These are phyloP conservation scores for Irpex rosettiformis DNA, from an alignment of 1,284 basidiomycete genomes.

Conservation along the genomic window DNA sequence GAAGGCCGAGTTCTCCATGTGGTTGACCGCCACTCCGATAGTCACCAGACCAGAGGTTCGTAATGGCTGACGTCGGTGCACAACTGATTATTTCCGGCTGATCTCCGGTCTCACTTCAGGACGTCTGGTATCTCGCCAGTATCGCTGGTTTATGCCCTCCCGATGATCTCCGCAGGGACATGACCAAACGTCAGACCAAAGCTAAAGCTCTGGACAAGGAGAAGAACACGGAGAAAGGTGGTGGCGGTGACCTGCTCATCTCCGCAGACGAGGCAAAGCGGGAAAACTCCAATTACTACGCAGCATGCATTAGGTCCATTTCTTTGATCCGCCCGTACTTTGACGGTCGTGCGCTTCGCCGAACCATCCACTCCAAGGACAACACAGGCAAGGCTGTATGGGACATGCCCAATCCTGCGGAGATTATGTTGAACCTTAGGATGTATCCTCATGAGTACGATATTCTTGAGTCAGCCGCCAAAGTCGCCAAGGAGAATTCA, in stretches of 20 bases:
- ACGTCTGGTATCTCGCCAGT: too few relatives aligned
- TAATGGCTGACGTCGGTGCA: neutral
- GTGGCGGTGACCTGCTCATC: too few relatives aligned
- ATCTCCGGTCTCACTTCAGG: too few relatives aligned
- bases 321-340: neutral
- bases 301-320: neutral
- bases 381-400: conserved; percentile 4
- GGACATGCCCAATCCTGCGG: neutral
- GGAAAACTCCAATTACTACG: too few relatives aligned
- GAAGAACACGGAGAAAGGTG: too few relatives aligned
- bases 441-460: neutral
- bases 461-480: neutral
- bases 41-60: conserved; percentile 4
- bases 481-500: too few relatives aligned
- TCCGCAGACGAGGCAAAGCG: too few relatives aligned
- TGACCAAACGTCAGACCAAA: too few relatives aligned
- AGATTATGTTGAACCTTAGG: neutral
- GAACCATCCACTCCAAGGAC: conserved; percentile 3
- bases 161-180: too few relatives aligned
- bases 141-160: too few relatives aligned
- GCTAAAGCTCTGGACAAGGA: too few relatives aligned
- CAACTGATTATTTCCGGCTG: too few relatives aligned
- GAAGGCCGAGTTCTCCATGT: neutral
- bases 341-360: conserved; percentile 1
- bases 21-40: conserved; percentile 2